Evolutionary conservation across 2,329 filamentous ascomycete species (phyloP).

Genomic region (Rachicladosporium sp.): DNA sequence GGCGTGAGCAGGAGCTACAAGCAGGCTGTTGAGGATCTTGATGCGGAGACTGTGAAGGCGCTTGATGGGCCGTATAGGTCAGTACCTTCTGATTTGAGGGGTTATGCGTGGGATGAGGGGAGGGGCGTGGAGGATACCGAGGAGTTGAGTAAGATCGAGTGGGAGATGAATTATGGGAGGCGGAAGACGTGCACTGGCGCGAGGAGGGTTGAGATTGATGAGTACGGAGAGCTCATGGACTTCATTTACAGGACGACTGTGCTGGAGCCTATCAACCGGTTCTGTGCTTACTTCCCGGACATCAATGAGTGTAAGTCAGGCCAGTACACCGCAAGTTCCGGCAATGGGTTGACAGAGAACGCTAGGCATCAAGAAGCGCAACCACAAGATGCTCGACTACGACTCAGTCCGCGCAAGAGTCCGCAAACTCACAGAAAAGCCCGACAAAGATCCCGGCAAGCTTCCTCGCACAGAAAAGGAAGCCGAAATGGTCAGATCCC

Average conservation of each 20-base stretch:
- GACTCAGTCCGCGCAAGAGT: conserved; percentile 91
- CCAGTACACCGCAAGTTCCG: no score
- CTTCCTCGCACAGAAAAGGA: conserved; percentile 93
- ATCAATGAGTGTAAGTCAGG: conserved; percentile 89
- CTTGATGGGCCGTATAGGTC: conserved; percentile 88
- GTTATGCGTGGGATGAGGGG: conserved; percentile 11
- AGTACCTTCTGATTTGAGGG: conserved; percentile 12
- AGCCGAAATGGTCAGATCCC: conserved; percentile 56
- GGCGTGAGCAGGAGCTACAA: conserved; percentile 96
- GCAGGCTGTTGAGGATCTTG: conserved; percentile 92
- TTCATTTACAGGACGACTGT: conserved; percentile 59
- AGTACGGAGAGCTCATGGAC: conserved; percentile 18
- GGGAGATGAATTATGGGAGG: conserved; percentile 15
- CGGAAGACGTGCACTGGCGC: conserved; percentile 9
- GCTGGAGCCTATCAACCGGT: conserved; percentile 85
- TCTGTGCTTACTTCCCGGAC: conserved; percentile 97
- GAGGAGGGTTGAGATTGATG: conserved; percentile 4
- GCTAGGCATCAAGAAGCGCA: conserved; percentile 85
- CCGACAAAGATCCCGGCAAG: conserved; percentile 96
- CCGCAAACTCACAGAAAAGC: conserved; percentile 94
- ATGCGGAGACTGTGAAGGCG: conserved; percentile 96
- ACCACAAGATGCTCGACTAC: conserved; percentile 97
- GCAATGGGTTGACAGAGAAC: background rate
- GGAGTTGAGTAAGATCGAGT: conserved; percentile 14
- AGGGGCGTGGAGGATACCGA: conserved; percentile 7